Conservation (phyloP, 306 rosid species). For the Pterocarpus macrocarpus region DNA sequence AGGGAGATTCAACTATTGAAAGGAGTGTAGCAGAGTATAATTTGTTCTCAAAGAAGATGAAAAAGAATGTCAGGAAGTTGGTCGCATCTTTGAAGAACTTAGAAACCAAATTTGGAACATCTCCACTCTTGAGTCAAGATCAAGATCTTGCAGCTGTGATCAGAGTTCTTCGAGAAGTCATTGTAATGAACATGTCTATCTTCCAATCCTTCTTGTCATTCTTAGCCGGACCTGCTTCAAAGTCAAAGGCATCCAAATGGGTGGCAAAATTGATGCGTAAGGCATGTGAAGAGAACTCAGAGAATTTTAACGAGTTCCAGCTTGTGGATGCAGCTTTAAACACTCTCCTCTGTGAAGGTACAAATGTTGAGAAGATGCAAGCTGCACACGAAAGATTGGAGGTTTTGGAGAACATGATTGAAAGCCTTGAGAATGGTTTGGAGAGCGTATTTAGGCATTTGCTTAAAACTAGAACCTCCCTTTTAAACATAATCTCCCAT, state of each 20-base stretch:
- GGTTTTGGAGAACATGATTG: conserved; percentile 60
- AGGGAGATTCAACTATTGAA: conserved; percentile 61
- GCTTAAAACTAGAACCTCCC: conserved; percentile 64
- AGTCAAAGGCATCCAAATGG: conserved; percentile 51
- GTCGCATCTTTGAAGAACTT: conserved; percentile 52
- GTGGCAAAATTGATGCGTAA: conserved; percentile 60
- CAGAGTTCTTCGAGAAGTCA: conserved; percentile 52
- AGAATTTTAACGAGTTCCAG: conserved; percentile 49
- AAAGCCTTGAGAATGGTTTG: conserved; percentile 64
- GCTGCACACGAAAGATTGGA: conserved; percentile 48
- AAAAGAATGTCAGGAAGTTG: conserved; percentile 62
- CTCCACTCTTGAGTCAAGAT: conserved; percentile 42
- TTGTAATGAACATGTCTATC: conserved; percentile 44
- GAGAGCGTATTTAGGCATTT: conserved; percentile 62
- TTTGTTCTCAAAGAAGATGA: conserved; percentile 62
- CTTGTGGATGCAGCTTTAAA: conserved; percentile 54
- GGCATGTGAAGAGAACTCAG: conserved; percentile 50
- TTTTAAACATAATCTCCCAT: conserved; percentile 68
- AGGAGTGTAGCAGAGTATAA: conserved; percentile 50
- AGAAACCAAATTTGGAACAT: conserved; percentile 51
- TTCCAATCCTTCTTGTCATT: conserved; percentile 60
- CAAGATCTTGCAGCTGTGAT: conserved; percentile 48
- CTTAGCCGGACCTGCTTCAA: conserved; percentile 45
- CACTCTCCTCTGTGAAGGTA: conserved; percentile 12
- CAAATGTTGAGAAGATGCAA: conserved; percentile 48